Evolutionary conservation across 441 rosid species (phyloP), one percentile per base, ranked within the genome.

Genomic region (Gossypium armourianum): DNA sequence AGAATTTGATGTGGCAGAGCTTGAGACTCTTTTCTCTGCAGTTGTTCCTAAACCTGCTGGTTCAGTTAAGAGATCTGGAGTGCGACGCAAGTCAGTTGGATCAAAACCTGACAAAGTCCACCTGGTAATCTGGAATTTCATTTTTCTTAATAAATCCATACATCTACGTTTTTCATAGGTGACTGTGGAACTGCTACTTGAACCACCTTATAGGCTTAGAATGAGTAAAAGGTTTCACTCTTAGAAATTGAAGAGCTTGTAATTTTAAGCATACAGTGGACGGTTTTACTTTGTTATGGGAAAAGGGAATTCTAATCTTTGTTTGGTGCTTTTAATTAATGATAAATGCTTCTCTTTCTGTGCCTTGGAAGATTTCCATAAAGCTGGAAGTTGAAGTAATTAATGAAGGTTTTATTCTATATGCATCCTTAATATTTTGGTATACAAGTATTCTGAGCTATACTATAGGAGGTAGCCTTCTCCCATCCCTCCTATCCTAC

Each of bases 1-100:
- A 21, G 99, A 90, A 77, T 90, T 94, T 82, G 97, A 94, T 78
- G 93, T 94, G 68, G 89, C 94, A 61, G 97, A 94, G 85, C 77
- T 94, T 69, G 97, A 92, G 87, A 84, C 74, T 64, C 96, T 94
- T 77, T 94, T 94, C 83, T 86, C 97, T 82, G 90, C 92, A 16
- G 64, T 78, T 62, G 97, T 89, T 36, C 86, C 85, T 50, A 94
- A 92, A 76, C 81, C 96, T 17, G 86, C 83, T 75, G 89, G 83
- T 69, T 23, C 55, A 26, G 84, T 82, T 62, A 84, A 78, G 74
- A 90, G 83, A 88, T 75, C 74, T 57, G 93, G 87, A 76, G 85
- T 80, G 47, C 84, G 88, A 69, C 81, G 81, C 64, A 94, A 94
- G 61, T 78, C 96, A 13, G 86, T 56, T 76, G 99, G 94, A 76